Evolutionary conservation across 2,329 filamentous ascomycete genomes (phyloP), one percentile per base, ranked within the genome.

Genomic region (Penicillium sumatraense): DNA sequence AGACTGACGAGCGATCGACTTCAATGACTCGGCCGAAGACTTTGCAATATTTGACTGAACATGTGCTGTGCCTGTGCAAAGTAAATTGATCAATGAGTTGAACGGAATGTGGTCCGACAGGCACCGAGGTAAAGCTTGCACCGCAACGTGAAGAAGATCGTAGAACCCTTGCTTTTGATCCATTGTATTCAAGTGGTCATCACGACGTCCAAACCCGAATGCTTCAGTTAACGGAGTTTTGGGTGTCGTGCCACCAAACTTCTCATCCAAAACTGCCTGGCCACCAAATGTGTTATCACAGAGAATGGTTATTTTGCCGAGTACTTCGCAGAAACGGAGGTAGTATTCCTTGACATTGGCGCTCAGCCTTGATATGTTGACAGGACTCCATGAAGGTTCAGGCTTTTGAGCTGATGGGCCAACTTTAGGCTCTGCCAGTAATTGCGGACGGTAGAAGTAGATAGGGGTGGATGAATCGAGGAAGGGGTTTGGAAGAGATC

Each of bases 211-310:
- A 71, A 99, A 97, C 61, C 89, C 93, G 73, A 99, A 99, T 0
- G 92, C 93, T 56, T 98, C 95, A 1, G 93, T 83, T 63, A 98
- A 93, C 1, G 96, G 95, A 0, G 95, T 99, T 73, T 98, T 98
- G 0, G 95, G 93, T 0, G 90, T 89, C 8, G 89, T 86, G 42
- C 89, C 87, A 57, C 85, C 90, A 70, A 98, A 96, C 69, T 97
- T 98, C 73, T 99, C 96, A 68, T 99, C 95, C 45, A 98, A 76
- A 0, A 91, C 91, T 27, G 93, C 95, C 76, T 99, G 95, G 0
- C 95, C 95, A 49, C 95, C 96, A 76, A 99, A 99, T 0, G 93
- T 90, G 66, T 96, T 95, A 72, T 99, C 95, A 74, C 95, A 99
- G 29, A 98, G 88, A 41, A 98, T 89, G 2, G 93, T 96, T 53